A percentile compares a stretch with the other conserved stretches of the same genome.
phyloP scores from a whole-genome alignment of 2,329 filamentous ascomycete genomes.

The Sporothrix globosa region DNA sequence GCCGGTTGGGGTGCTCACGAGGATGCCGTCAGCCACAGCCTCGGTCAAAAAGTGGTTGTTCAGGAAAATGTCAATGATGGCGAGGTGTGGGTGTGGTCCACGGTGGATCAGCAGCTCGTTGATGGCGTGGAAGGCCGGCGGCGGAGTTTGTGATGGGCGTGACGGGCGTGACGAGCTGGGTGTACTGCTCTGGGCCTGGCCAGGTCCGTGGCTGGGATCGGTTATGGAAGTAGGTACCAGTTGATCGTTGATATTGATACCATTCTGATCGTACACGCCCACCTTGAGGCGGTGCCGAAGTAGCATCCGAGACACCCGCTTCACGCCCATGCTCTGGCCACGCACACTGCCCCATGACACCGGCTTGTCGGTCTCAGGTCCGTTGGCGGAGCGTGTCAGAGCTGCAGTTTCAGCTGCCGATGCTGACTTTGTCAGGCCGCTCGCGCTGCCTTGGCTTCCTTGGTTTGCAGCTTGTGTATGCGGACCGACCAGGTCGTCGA shows the following conservation, averaged over 20 bases:
- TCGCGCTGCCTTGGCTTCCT: not conserved
- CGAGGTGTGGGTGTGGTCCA: slow-evolving; percentile 85
- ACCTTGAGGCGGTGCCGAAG: slow-evolving; percentile 86
- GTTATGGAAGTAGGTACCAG: slow-evolving; percentile 51
- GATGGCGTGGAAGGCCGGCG: slow-evolving; percentile 68
- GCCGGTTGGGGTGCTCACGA: slow-evolving; percentile 90
- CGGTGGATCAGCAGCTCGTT: slow-evolving; percentile 96
- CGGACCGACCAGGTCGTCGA: slow-evolving; percentile 49
- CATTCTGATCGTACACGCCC: slow-evolving; percentile 74
- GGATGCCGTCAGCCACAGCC: slow-evolving; percentile 91
- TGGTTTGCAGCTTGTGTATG: slow-evolving; percentile 47
- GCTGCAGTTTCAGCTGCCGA: slow-evolving; percentile 23
- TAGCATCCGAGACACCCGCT: slow-evolving; percentile 76
- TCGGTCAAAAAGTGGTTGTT: slow-evolving; percentile 89
- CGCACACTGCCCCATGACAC: slow-evolving; percentile 71
- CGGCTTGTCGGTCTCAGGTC: slow-evolving; percentile 33
- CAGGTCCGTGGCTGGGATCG: slow-evolving; percentile 15
- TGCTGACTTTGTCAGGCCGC: slow-evolving; percentile 24
- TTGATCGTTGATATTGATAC: slow-evolving; percentile 60
- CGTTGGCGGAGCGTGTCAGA: slow-evolving; percentile 34
- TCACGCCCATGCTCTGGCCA: slow-evolving; percentile 79
- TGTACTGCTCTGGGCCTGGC: not conserved
- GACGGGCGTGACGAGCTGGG: no score
- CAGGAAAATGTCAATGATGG: slow-evolving; percentile 88
- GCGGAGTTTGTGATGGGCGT: slow-evolving; percentile 23